These are phyloP conservation scores for Schwanniomyces polymorphus DNA, from an alignment of 805 yeast species.

Conservation along the genomic window DNA sequence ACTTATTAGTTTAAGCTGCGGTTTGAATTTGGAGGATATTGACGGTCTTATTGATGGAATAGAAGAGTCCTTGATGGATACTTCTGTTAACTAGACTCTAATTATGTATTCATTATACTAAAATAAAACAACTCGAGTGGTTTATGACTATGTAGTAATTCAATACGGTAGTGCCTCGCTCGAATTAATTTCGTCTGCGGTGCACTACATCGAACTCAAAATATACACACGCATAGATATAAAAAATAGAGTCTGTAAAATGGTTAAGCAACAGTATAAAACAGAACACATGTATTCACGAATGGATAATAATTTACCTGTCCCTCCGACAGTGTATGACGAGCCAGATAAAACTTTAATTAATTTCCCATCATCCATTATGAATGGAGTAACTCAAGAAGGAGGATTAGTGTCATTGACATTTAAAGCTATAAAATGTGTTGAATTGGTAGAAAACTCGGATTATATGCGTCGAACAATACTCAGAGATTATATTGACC, in stretches of 20 bases:
- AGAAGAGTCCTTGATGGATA: constrained; percentile 37
- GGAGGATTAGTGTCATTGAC: constrained; percentile 43
- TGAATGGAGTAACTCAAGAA: constrained; percentile 40
- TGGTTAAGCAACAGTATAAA: constrained; percentile 5
- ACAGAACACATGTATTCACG: constrained; percentile 7
- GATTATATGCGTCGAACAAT: constrained; percentile 31
- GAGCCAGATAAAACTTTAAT: constrained; percentile 19
- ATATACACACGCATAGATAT: not conserved
- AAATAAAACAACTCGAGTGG: not conserved
- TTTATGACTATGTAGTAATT: not conserved
- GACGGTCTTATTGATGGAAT: constrained; percentile 82
- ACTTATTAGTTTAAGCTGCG: constrained; percentile 75
- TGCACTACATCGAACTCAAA: not conserved
- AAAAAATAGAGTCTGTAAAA: not conserved
- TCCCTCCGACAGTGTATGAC: constrained; percentile 12
- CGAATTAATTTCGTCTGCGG: not conserved
- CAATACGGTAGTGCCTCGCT: not conserved
- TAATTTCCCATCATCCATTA: constrained; percentile 29
- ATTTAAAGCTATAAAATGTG: constrained; percentile 39
- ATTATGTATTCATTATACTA: not conserved
- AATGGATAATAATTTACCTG: constrained; percentile 5
- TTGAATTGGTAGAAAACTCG: constrained; percentile 33
- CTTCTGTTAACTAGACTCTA: constrained; percentile 5
- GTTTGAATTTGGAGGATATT: constrained; percentile 74
- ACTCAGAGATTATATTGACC: constrained; percentile 12